Percentiles rank a stretch among this genome's conserved stretches.
Evolutionary conservation across 78 protist genomes (phyloP).

Genomic region (Cavenderia fasciculata): DNA sequence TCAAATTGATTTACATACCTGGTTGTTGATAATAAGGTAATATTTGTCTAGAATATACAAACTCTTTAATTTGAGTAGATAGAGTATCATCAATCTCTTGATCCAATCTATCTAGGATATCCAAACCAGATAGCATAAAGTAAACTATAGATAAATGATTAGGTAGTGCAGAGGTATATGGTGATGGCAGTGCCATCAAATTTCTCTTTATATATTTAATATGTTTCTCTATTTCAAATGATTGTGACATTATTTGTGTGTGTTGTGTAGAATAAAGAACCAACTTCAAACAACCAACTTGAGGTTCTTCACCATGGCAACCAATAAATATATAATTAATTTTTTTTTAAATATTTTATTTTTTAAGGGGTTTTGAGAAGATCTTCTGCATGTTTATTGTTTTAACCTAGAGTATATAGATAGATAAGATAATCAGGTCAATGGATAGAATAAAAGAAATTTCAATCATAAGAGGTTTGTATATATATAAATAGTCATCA

Average conservation of each 20-base stretch:
- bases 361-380: background rate
- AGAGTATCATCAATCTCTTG: too few species aligned
- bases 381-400: too few species aligned
- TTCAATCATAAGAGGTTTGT: background rate
- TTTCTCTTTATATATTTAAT: constrained; percentile 50
- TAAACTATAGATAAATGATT: constrained; percentile 71
- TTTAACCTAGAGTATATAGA: too few species aligned
- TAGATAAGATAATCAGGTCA: too few species aligned
- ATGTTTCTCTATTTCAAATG: constrained; percentile 17
- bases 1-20: background rate
- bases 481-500: background rate
- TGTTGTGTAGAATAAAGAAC: background rate
- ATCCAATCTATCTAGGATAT: constrained; percentile 54
- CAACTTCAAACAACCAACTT: background rate
- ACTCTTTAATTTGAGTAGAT: constrained; percentile 34
- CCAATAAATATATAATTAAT: background rate
- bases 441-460: background rate
- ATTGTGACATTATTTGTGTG: background rate
- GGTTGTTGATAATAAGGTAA: constrained; percentile 58
- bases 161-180: constrained; percentile 52
- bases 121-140: constrained; percentile 81
- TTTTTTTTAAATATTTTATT: too few species aligned
- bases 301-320: background rate
- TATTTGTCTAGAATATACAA: constrained; percentile 75
- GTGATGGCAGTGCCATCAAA: constrained; percentile 61